phyloP scores from a whole-genome alignment of 2,329 filamentous ascomycete species.

The Neofusicoccum sp. region DNA sequence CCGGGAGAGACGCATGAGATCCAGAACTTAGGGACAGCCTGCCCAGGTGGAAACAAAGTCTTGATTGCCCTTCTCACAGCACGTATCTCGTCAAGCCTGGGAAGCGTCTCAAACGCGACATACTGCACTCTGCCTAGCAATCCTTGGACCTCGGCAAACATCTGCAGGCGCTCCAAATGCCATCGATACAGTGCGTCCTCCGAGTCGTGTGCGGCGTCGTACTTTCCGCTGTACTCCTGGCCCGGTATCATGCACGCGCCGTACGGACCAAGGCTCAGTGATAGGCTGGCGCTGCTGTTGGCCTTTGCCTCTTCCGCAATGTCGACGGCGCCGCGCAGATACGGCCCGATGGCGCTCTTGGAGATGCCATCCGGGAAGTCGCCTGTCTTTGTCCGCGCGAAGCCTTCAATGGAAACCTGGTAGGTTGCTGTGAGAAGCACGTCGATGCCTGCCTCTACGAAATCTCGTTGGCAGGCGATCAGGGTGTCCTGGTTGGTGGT shows the following conservation, averaged over 20 bases:
- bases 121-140: background rate
- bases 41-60: background rate
- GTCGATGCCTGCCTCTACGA: background rate
- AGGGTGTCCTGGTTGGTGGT: background rate
- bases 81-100: background rate
- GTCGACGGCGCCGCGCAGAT: background rate
- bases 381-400: background rate
- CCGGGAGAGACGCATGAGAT: background rate
- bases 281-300: background rate
- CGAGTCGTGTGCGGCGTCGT: background rate
- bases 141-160: background rate
- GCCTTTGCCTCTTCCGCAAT: background rate
- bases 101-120: background rate
- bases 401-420: background rate
- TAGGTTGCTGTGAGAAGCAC: constrained; percentile 6
- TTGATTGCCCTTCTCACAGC: background rate
- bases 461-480: background rate
- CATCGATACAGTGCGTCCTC: background rate
- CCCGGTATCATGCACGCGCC: background rate
- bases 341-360: background rate
- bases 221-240: background rate
- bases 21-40: background rate
- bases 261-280: constrained; percentile 1
- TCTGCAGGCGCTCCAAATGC: background rate
- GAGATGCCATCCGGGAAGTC: background rate